These are phyloP conservation scores for Colletotrichum karsti DNA, from an alignment of 2,329 filamentous ascomycete genomes.

Conservation along the genomic window DNA sequence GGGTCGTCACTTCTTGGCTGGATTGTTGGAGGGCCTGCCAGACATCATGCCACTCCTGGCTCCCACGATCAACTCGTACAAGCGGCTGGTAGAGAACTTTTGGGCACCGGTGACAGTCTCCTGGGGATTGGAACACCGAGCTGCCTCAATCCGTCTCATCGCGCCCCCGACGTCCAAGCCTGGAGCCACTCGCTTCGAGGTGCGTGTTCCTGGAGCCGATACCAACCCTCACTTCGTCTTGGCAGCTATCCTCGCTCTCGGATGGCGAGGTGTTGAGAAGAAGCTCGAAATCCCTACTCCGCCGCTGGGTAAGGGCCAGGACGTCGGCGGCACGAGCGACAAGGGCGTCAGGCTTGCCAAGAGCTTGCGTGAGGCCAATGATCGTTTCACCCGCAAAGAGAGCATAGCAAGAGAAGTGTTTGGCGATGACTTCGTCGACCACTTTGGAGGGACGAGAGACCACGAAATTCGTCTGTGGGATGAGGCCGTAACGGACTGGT, in stretches of 20 bases:
- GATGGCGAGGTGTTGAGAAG: constrained; percentile 92
- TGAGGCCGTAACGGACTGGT: constrained; percentile 97
- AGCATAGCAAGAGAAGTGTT: constrained; percentile 95
- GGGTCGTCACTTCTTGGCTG: constrained; percentile 92
- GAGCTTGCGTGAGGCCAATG: constrained; percentile 84
- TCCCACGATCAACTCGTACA: constrained; percentile 97
- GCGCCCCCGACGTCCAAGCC: constrained; percentile 85
- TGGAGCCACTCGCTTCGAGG: constrained; percentile 89
- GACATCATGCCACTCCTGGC: constrained; percentile 96
- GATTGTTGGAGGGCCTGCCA: constrained; percentile 86
- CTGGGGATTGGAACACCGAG: constrained; percentile 95
- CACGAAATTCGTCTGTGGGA: constrained; percentile 94
- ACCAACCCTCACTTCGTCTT: constrained; percentile 90
- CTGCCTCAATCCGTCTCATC: constrained; percentile 89
- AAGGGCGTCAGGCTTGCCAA: constrained; percentile 83
- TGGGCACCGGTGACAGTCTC: constrained; percentile 98
- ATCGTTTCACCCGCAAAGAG: constrained; percentile 76
- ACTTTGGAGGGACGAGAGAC: constrained; percentile 90
- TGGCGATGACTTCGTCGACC: constrained; percentile 94
- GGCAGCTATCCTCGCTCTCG: constrained; percentile 84
- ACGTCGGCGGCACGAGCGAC: constrained; percentile 77
- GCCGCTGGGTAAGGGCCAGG: constrained; percentile 85
- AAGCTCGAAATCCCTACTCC: constrained; percentile 85
- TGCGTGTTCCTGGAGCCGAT: constrained; percentile 94
- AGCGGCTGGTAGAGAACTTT: constrained; percentile 97